Conservation (phyloP, 495 filamentous ascomycete genomes). For the Penicillium waksmanii region DNA sequence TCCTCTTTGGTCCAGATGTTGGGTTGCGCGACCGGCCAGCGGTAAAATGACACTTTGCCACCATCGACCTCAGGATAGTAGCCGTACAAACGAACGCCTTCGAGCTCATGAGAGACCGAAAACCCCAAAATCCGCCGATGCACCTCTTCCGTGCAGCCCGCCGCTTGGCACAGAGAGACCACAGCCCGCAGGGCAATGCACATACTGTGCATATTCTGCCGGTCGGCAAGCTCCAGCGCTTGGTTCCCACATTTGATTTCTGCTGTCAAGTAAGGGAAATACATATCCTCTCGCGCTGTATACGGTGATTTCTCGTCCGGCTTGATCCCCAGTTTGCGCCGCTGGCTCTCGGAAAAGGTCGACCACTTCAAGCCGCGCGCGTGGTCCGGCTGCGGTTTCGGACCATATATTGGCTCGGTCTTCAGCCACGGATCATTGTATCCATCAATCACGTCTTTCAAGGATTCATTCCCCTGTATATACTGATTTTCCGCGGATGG, state of each 20-base stretch:
- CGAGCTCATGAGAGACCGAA: constrained; percentile 50
- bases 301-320: constrained; percentile 11
- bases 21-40: constrained; percentile 7
- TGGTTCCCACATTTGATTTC: constrained; percentile 43
- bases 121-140: constrained; percentile 40
- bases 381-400: constrained; percentile 9
- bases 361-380: constrained; percentile 7
- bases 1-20: constrained; percentile 9
- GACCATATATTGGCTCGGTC: constrained; percentile 11
- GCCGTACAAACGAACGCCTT: constrained; percentile 7
- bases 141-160: constrained; percentile 22
- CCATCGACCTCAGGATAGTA: constrained; percentile 11
- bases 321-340: constrained; percentile 11
- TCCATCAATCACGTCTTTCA: constrained; percentile 8
- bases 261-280: constrained; percentile 42
- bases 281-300: constrained; percentile 29
- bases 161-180: constrained; percentile 27
- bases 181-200: constrained; percentile 33
- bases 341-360: constrained; percentile 10
- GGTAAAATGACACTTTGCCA: constrained; percentile 10
- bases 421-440: constrained; percentile 13
- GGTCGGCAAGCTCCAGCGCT: constrained; percentile 37
- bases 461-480: constrained; percentile 9
- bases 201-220: constrained; percentile 43
- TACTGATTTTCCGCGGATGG: constrained; percentile 10